phyloP scores from a whole-genome alignment of 2,329 filamentous ascomycete species.

The Pseudogymnoascus sp. region DNA sequence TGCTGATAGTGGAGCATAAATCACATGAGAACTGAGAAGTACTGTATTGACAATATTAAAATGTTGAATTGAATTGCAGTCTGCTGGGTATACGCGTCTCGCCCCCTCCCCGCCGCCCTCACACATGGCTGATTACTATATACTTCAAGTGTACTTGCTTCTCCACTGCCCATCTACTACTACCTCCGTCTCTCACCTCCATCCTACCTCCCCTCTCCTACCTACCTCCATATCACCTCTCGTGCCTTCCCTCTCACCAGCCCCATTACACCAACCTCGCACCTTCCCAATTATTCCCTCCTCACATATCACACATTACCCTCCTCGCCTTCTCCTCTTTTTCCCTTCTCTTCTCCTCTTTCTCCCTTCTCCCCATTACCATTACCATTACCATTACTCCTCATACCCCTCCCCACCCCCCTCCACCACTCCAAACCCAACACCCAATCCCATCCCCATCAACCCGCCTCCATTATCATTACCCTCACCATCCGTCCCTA shows the following conservation, averaged over 20 bases:
- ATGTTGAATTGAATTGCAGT: slow-evolving; percentile 6
- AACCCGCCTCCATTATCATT: slow-evolving; percentile 20
- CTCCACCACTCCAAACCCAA: neutral
- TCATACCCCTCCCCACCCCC: neutral
- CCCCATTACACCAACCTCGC: neutral
- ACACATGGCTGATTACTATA: neutral
- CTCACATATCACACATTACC: neutral
- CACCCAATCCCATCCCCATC: slow-evolving; percentile 25
- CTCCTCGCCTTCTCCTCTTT: neutral
- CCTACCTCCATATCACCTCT: neutral
- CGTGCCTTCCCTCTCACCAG: neutral
- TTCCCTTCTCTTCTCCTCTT: neutral
- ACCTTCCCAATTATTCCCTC: neutral
- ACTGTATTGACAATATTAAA: slow-evolving; percentile 1
- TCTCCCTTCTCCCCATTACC: neutral
- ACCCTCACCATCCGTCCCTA: slow-evolving; percentile 24
- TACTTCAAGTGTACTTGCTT: neutral
- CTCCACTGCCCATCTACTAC: neutral
- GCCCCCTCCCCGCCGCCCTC: neutral
- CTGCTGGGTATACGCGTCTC: slow-evolving; percentile 2
- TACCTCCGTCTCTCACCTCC: neutral
- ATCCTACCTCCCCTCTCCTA: neutral
- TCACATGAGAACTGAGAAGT: neutral
- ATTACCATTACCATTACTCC: neutral
- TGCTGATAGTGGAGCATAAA: neutral